Conservation (phyloP, 805 yeast species). For the Wickerhamia fluorescens region DNA sequence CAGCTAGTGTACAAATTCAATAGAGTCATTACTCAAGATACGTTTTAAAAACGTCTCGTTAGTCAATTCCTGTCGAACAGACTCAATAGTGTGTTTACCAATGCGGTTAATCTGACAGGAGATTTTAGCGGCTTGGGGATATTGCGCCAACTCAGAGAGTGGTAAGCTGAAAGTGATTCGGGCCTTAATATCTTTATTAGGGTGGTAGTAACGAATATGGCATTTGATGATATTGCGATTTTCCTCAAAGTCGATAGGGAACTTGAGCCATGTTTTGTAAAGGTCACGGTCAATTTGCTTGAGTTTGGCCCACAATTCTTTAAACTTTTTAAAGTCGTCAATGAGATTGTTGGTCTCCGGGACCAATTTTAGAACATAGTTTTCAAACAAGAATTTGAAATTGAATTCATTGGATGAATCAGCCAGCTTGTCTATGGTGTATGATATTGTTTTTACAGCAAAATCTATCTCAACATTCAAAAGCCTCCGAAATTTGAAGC, state of each 20-base stretch:
- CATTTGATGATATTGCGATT: constrained; percentile 6
- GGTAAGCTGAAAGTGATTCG: constrained; percentile 3
- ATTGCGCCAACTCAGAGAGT: neutral
- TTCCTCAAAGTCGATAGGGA: constrained; percentile 16
- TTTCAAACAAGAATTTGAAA: constrained; percentile 1
- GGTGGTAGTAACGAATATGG: constrained; percentile 11
- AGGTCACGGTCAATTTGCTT: constrained; percentile 22
- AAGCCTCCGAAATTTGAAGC: constrained; percentile 9
- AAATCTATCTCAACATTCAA: constrained; percentile 5
- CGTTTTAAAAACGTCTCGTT: too few relatives aligned
- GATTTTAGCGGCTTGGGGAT: too few relatives aligned
- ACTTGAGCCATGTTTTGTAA: constrained; percentile 20
- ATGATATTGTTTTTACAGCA: neutral
- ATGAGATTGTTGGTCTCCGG: constrained; percentile 3
- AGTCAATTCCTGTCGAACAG: too few relatives aligned
- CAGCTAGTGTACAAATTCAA: too few relatives aligned
- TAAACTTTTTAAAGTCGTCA: constrained; percentile 13
- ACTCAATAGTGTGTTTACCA: too few relatives aligned
- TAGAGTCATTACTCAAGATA: too few relatives aligned
- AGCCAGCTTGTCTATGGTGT: constrained; percentile 1
- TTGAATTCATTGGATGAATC: neutral
- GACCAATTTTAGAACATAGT: neutral
- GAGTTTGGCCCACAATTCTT: constrained; percentile 13
- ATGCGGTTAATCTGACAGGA: too few relatives aligned
- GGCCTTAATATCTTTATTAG: constrained; percentile 9